Evolutionary conservation across 495 filamentous ascomycete species (phyloP).

Genomic region (Penicillium maclennaniae): DNA sequence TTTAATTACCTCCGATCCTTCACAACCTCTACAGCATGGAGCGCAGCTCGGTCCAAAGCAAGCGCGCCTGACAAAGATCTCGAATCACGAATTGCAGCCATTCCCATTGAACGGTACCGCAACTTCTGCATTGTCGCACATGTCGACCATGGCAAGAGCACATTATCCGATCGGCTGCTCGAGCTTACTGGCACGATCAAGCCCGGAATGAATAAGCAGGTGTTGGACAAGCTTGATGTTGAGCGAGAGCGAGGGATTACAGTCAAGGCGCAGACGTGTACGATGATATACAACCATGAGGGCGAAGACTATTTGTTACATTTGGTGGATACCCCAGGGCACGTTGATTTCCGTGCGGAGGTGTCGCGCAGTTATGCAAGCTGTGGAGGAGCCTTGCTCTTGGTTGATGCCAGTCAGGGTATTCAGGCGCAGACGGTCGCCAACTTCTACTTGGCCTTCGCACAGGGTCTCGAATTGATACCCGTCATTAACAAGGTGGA

Average conservation of each 20-base stretch:
- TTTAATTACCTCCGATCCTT: conserved; percentile 34
- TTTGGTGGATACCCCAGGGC: conserved; percentile 93
- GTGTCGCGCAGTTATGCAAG: conserved; percentile 92
- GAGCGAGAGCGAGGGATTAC: conserved; percentile 95
- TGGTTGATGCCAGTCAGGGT: conserved; percentile 92
- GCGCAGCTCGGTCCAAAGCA: conserved; percentile 33
- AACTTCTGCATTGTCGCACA: conserved; percentile 98
- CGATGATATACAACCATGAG: conserved; percentile 87
- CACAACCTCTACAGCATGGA: conserved; percentile 33
- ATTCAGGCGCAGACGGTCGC: conserved; percentile 94
- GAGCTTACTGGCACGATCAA: conserved; percentile 94
- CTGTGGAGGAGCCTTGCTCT: conserved; percentile 86
- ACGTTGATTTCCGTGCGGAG: conserved; percentile 96
- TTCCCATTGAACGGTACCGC: conserved; percentile 86
- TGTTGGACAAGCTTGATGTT: conserved; percentile 94
- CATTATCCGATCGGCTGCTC: conserved; percentile 84
- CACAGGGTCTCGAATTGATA: conserved; percentile 79
- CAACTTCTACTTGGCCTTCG: conserved; percentile 96
- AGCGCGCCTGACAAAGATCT: conserved; percentile 48
- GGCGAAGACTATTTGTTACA: conserved; percentile 90
- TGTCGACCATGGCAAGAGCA: conserved; percentile 98
- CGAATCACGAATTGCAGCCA: conserved; percentile 77
- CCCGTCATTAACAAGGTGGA: conserved; percentile 97
- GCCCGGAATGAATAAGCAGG: conserved; percentile 85
- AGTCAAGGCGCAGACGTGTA: conserved; percentile 98